phyloP scores from a whole-genome alignment of 1,284 basidiomycete species.

The Tilletia caries region DNA sequence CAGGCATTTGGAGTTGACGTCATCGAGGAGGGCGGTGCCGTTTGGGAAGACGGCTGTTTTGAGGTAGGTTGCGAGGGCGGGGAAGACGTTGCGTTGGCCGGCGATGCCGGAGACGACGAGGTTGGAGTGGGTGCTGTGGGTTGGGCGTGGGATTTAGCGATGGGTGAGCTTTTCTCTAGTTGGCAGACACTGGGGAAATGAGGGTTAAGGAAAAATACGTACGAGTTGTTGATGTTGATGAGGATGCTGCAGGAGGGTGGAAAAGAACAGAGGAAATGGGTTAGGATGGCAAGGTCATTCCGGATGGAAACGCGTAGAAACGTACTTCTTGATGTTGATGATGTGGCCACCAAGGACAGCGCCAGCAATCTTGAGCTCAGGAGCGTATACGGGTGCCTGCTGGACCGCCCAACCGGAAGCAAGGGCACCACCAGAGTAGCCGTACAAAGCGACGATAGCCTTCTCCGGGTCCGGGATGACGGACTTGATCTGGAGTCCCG shows the following conservation, averaged over 20 bases:
- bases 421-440: conserved; percentile 11
- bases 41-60: background rate
- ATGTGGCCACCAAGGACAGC: conserved; percentile 11
- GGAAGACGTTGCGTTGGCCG: conserved; percentile 11
- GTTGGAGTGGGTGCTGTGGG: conserved; percentile 6
- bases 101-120: conserved; percentile 8
- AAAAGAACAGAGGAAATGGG: background rate
- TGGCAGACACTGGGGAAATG: no score
- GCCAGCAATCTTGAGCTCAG: conserved; percentile 14
- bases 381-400: conserved; percentile 6
- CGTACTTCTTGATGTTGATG: conserved; percentile 13
- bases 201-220: background rate
- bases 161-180: no score
- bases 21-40: conserved; percentile 5
- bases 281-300: background rate
- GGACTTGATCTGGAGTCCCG: conserved; percentile 2
- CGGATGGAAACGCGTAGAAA: background rate
- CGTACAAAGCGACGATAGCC: conserved; percentile 6
- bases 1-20: conserved; percentile 13
- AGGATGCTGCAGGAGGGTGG: background rate
- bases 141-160: no score
- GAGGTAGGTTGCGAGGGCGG: conserved; percentile 8
- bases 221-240: conserved; percentile 11
- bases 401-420: conserved; percentile 14
- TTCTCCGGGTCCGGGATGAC: conserved; percentile 13